Evolutionary conservation across 2,329 filamentous ascomycete genomes (phyloP), one percentile per base, ranked within the genome.

Genomic region (Scorias spongiosa): DNA sequence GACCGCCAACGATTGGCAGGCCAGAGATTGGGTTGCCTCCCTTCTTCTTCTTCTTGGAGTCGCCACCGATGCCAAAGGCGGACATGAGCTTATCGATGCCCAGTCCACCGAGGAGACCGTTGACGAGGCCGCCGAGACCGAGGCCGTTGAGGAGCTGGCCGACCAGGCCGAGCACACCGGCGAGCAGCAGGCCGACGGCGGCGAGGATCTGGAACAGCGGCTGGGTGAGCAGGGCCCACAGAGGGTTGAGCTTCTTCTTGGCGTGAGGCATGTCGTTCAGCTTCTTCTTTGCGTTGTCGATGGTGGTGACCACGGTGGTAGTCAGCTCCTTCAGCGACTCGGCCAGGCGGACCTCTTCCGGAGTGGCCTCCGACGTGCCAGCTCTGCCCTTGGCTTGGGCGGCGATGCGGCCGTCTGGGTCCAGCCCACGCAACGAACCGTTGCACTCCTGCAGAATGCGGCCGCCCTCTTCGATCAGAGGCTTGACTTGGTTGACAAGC

Each of bases 151-250:
- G 73, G 56, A 93, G 67, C 57, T 79, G 80, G 44, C 86, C 87
- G 15, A 94, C 85, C 1, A 95, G 73, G 38, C 83, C 83, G 6
- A 95, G 71, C 0, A 95, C 87, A 61, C 88, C 87, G 42, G 71
- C 80, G 48, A 95, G 70, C 49, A 94, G 64, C 46, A 94, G 66
- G 17, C 88, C 88, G 39, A 94, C 87, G 10, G 84, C 87, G 8
- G 87, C 85, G 41, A 94, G 74, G 59, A 94, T 94, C 72, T 95
- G 88, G 74, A 87, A 85, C 17, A 94, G 69, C 10, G 88, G 88
- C 70, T 94, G 85, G 30, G 78, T 78, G 51, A 91, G 69, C 41
- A 94, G 70, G 28, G 70, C 78, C 86, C 87, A 93, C 28, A 95
- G 76, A 10, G 88, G 87, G 67, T 89, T 94, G 48, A 94, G 74